These are phyloP conservation scores for Sporothrix variecibatus DNA, from an alignment of 2,329 filamentous ascomycete species.

Conservation along the genomic window DNA sequence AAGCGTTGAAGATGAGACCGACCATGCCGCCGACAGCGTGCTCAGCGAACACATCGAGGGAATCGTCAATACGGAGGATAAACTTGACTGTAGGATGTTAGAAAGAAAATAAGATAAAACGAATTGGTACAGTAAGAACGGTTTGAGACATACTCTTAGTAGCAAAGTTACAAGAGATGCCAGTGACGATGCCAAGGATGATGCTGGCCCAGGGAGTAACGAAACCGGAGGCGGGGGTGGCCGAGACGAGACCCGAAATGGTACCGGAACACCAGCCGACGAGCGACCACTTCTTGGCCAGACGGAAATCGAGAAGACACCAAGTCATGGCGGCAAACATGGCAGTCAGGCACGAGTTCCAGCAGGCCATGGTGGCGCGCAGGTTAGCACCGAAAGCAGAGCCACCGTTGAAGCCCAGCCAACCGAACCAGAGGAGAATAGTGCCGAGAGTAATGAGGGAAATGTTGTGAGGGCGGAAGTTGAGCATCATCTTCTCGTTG, in stretches of 20 bases:
- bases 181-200: slow-evolving; percentile 66
- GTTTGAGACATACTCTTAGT: slow-evolving; percentile 51
- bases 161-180: slow-evolving; percentile 66
- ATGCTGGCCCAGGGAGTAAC: slow-evolving; percentile 69
- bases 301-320: slow-evolving; percentile 92
- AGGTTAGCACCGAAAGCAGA: slow-evolving; percentile 93
- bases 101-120: neutral
- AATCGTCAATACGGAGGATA: slow-evolving; percentile 67
- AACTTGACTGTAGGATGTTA: slow-evolving; percentile 49
- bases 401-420: slow-evolving; percentile 98
- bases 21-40: slow-evolving; percentile 70
- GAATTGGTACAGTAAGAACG: neutral
- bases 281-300: slow-evolving; percentile 90
- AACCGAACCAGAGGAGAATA: slow-evolving; percentile 95
- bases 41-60: slow-evolving; percentile 71
- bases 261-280: slow-evolving; percentile 73
- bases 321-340: slow-evolving; percentile 91
- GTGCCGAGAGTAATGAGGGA: slow-evolving; percentile 95
- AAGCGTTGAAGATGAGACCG: slow-evolving; percentile 70
- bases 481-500: slow-evolving; percentile 99
- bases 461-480: slow-evolving; percentile 99
- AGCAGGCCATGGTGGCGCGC: slow-evolving; percentile 93
- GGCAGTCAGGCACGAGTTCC: slow-evolving; percentile 93
- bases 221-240: slow-evolving; percentile 69
- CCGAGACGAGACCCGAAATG: slow-evolving; percentile 70